Evolutionary conservation across 305 asterid species (phyloP), one percentile per base, ranked within the genome.

Genomic region (Fraxinus ornus): DNA sequence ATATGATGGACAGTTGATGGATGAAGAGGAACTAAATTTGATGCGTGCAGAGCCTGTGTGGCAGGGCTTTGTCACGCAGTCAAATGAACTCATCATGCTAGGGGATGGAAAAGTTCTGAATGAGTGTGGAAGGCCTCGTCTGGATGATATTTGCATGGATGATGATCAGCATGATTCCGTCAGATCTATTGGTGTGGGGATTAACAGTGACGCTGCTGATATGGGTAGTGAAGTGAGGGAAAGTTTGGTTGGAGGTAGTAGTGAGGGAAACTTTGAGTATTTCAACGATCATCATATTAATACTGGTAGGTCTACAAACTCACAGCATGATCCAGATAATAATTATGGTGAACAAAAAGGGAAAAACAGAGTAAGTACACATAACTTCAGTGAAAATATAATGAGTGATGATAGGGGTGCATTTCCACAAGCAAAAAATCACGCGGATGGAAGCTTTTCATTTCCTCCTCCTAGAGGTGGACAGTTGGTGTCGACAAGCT

Each of bases 161-260:
- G 98, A 96, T 77, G 97, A 94, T 86, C 98, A 91, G 78, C 98
- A 96, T 12, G 97, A 95, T 84, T 96, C 99, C 5, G 98, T 96
- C 80, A 89, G 99, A 88, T 96, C 99, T 13, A 96, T 96, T 86
- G 99, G 99, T n/a, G 99, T 96, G 24, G 98, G 99, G 79, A 93
- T 96, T 84, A 94, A 91, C 85, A 91, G 97, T 83, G 98, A 96
- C 85, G 94, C 88, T 82, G 99, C 98, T 82, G 97, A 94, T 77
- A 83, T 94, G 57, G 98, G 98, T 82, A 94, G 98, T 77, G 98
- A 95, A 88, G 93, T 92, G 86, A 89, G 94, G 81, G 97, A 92
- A 80, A 92, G 97, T 88, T 89, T 95, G 91, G 90, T 93, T 82
- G 98, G 97, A 80, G 98, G 95, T 82, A 93, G 97, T 89, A 94